phyloP scores from a whole-genome alignment of 2,329 filamentous ascomycete genomes.

The Nothophaeocryptopus gaeumannii region DNA sequence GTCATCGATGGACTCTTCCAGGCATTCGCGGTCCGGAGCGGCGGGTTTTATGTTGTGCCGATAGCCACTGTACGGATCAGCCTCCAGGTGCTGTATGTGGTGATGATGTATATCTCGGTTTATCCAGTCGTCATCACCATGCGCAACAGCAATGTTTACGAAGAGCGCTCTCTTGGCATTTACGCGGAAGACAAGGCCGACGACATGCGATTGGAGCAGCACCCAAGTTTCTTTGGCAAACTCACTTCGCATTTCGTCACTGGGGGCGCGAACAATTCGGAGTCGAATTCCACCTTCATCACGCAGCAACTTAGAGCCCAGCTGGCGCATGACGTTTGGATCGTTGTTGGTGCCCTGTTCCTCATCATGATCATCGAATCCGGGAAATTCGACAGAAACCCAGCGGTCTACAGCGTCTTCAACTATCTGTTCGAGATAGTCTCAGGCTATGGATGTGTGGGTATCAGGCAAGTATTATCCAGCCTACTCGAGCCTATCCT shows the following conservation, averaged over 20 bases:
- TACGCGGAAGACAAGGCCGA: conserved; percentile 43
- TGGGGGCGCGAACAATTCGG: conserved; percentile 7
- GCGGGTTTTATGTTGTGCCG: conserved; percentile 51
- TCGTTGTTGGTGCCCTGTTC: conserved; percentile 45
- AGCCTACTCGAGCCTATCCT: too few species aligned
- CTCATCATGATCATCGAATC: conserved; percentile 47
- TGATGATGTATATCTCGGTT: conserved; percentile 66
- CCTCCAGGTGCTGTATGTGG: conserved; percentile 57
- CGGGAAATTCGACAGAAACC: conserved; percentile 35
- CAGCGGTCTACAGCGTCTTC: conserved; percentile 41
- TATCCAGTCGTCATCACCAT: conserved; percentile 62
- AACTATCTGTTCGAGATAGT: conserved; percentile 49
- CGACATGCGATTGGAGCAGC: neutral
- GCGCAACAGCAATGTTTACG: conserved; percentile 60
- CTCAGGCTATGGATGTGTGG: conserved; percentile 43
- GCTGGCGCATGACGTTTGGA: conserved; percentile 49
- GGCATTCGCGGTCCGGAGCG: conserved; percentile 50
- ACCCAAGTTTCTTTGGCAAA: conserved; percentile 10
- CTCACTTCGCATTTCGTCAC: conserved; percentile 17
- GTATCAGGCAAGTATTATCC: conserved; percentile 34
- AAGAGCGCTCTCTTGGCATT: conserved; percentile 60
- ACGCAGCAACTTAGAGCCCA: conserved; percentile 46
- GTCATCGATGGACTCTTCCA: conserved; percentile 60
- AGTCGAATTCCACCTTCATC: conserved; percentile 39
- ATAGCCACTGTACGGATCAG: conserved; percentile 50